A percentile compares a stretch with the other conserved stretches of the same genome.
phyloP scores from a whole-genome alignment of 805 yeast species.

The Zygoascus bituminiphila region DNA sequence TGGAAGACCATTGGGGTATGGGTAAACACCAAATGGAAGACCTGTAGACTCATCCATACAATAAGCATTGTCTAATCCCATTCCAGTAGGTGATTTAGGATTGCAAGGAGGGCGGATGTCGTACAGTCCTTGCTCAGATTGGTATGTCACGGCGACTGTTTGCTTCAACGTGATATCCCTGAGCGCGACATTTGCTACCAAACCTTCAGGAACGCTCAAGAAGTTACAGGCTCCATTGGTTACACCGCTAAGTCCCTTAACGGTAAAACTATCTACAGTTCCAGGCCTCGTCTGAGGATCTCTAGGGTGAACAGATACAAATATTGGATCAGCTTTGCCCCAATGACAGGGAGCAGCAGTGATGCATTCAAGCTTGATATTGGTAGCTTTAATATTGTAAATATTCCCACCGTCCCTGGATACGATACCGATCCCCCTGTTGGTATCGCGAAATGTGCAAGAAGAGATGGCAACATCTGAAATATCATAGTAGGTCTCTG shows the following conservation, averaged over 20 bases:
- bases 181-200: neutral
- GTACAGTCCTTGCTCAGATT: slow-evolving; percentile 3
- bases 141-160: neutral
- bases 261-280: neutral
- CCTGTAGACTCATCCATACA: neutral
- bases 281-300: slow-evolving; percentile 3
- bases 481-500: slow-evolving; percentile 5
- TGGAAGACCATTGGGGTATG: slow-evolving; percentile 3
- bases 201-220: neutral
- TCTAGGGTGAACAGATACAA: slow-evolving; percentile 1
- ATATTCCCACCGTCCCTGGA: slow-evolving; percentile 7
- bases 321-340: slow-evolving; percentile 9
- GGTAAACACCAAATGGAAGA: slow-evolving; percentile 3
- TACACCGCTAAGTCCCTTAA: neutral
- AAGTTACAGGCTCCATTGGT: slow-evolving; percentile 5
- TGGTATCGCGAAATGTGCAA: slow-evolving; percentile 2
- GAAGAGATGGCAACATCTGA: neutral
- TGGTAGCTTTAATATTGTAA: neutral
- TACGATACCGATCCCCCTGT: slow-evolving; percentile 4
- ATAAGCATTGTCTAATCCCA: slow-evolving; percentile 5
- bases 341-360: slow-evolving; percentile 2
- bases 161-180: slow-evolving; percentile 1
- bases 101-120: slow-evolving; percentile 9
- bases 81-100: slow-evolving; percentile 2
- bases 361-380: slow-evolving; percentile 1